A percentile compares a stretch with the other conserved stretches of the same genome.
These are phyloP conservation scores for Suillus subalutaceus DNA, from an alignment of 768 basidiomycete species.

Conservation along the genomic window DNA sequence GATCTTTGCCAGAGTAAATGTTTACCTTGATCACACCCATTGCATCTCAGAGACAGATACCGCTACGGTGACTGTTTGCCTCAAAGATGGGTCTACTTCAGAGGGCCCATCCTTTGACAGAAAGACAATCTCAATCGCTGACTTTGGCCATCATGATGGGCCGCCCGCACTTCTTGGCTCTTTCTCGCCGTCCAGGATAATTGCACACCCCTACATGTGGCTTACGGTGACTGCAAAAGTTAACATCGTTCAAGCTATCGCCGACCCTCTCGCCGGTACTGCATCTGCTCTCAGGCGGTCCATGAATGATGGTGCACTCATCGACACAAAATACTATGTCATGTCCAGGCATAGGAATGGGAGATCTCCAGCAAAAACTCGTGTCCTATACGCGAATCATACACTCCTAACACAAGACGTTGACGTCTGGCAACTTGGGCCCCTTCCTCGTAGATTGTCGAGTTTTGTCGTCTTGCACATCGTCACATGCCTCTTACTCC, in stretches of 20 bases:
- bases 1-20: slow-evolving; percentile 24
- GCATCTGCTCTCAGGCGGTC: slow-evolving; percentile 26
- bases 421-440: background rate
- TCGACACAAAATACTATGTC: slow-evolving; percentile 34
- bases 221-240: slow-evolving; percentile 24
- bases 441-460: background rate
- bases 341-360: slow-evolving; percentile 25
- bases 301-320: slow-evolving; percentile 29
- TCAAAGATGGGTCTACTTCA: slow-evolving; percentile 13
- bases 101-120: slow-evolving; percentile 12
- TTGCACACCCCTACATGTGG: slow-evolving; percentile 21
- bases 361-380: slow-evolving; percentile 22
- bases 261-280: slow-evolving; percentile 20
- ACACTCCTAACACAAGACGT: background rate
- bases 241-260: slow-evolving; percentile 8
- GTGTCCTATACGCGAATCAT: slow-evolving; percentile 26
- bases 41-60: slow-evolving; percentile 22
- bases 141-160: slow-evolving; percentile 33
- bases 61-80: slow-evolving; percentile 18
- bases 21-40: slow-evolving; percentile 31
- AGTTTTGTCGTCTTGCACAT: slow-evolving; percentile 46
- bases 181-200: slow-evolving; percentile 19
- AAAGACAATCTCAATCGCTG: slow-evolving; percentile 20
- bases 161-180: slow-evolving; percentile 28
- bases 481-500: slow-evolving; percentile 65